Percentiles rank a stretch among this genome's conserved stretches.
phyloP scores from a whole-genome alignment of 148 eudicot species.

The Arbutus unedo region DNA sequence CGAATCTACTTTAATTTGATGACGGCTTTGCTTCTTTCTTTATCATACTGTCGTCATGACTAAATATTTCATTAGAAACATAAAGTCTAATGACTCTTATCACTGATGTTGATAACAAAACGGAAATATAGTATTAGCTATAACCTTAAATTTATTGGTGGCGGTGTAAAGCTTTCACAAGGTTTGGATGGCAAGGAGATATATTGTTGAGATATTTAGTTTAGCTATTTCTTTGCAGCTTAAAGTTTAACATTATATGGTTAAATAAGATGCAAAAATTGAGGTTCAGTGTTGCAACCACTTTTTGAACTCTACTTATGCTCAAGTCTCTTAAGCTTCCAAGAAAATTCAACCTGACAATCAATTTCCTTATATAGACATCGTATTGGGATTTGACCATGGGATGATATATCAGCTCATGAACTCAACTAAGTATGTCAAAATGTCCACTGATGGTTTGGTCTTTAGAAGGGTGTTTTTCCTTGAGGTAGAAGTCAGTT shows the following conservation, averaged over 20 bases:
- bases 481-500: neutral
- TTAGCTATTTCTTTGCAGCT: neutral
- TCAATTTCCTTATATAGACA: neutral
- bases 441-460: neutral
- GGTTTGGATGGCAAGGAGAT: neutral
- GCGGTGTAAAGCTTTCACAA: neutral
- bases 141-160: neutral
- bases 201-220: neutral
- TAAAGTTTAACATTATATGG: neutral
- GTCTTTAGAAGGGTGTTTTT: neutral
- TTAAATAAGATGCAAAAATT: neutral
- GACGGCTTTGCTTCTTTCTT: slow-evolving; percentile 1
- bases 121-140: neutral
- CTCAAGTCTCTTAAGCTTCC: neutral
- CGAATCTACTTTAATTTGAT: neutral
- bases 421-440: neutral
- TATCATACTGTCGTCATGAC: neutral
- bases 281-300: neutral
- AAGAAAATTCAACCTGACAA: neutral
- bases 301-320: neutral
- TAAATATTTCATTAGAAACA: neutral
- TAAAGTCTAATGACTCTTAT: neutral
- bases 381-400: neutral
- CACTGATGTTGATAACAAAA: neutral
- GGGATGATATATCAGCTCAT: neutral